Conservation (phyloP, 768 basidiomycete genomes). For the Boletus pseudo-olivaceus region DNA sequence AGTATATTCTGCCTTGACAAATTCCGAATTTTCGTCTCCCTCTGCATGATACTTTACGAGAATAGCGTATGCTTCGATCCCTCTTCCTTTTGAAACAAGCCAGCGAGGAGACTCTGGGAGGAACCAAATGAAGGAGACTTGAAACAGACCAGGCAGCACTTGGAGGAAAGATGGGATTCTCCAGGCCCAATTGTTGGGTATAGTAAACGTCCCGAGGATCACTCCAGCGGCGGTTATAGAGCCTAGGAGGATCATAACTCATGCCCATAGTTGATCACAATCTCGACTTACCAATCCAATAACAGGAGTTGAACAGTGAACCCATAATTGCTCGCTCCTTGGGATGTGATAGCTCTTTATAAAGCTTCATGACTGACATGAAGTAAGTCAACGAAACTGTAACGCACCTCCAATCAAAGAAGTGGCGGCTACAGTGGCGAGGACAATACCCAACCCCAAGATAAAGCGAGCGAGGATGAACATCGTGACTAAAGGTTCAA, state of each 20-base stretch:
- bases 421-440: constrained; percentile 17
- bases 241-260: not conserved
- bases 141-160: constrained; percentile 48
- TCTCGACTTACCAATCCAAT: constrained; percentile 9
- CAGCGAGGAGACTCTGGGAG: constrained; percentile 66
- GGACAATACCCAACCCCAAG: constrained; percentile 9
- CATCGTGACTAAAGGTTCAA: constrained; percentile 5
- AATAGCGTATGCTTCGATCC: constrained; percentile 44
- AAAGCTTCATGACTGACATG: not conserved
- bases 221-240: constrained; percentile 40
- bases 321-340: constrained; percentile 18
- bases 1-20: constrained; percentile 55
- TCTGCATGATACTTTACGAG: constrained; percentile 61
- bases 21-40: constrained; percentile 47
- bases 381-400: no score
- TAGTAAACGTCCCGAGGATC: constrained; percentile 63
- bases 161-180: constrained; percentile 64
- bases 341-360: constrained; percentile 21
- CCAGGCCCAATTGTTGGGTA: constrained; percentile 61
- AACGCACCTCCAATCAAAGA: constrained; percentile 21
- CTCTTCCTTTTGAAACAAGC: constrained; percentile 57
- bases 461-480: constrained; percentile 18
- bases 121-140: constrained; percentile 53
- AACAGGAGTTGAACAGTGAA: constrained; percentile 9
- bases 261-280: no score